These are phyloP conservation scores for Simmondsia chinensis DNA, from an alignment of 148 eudicot genomes.

Conservation along the genomic window DNA sequence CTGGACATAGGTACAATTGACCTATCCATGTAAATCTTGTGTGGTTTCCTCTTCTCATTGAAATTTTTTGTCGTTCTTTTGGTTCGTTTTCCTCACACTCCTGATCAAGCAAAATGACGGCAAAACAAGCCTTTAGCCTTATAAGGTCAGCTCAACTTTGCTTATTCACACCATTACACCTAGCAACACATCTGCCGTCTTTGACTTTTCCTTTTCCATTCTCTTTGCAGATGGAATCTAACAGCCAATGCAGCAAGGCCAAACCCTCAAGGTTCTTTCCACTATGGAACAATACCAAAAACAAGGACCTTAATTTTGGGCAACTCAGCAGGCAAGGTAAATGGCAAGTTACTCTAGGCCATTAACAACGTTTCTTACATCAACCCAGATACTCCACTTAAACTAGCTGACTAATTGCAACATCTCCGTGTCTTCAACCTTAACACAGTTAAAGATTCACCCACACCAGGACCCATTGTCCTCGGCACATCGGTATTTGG, in stretches of 20 bases:
- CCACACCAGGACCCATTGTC: conserved; percentile 27
- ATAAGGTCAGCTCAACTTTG: no score
- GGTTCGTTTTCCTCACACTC: no score
- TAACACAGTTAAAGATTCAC: conserved; percentile 29
- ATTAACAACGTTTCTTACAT: conserved; percentile 52
- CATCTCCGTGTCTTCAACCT: conserved; percentile 55
- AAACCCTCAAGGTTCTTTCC: conserved; percentile 77
- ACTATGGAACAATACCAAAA: conserved; percentile 51
- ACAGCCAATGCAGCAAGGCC: conserved; percentile 91
- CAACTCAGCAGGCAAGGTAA: conserved; percentile 33
- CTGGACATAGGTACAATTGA: no score
- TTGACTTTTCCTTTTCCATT: not conserved
- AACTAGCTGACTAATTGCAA: conserved; percentile 66
- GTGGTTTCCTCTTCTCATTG: no score
- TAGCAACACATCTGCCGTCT: no score
- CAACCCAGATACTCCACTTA: conserved; percentile 62
- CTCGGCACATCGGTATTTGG: conserved; percentile 47
- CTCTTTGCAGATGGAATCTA: conserved; percentile 44
- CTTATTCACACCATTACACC: no score
- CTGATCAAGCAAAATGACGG: no score
- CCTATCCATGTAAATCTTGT: no score
- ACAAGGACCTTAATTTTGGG: conserved; percentile 43
- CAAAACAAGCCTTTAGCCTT: no score
- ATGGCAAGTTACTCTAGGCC: conserved; percentile 43
- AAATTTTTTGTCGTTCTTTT: no score